Evolutionary conservation across 768 basidiomycete species (phyloP).

Genomic region (Rhodotorula toruloides): DNA sequence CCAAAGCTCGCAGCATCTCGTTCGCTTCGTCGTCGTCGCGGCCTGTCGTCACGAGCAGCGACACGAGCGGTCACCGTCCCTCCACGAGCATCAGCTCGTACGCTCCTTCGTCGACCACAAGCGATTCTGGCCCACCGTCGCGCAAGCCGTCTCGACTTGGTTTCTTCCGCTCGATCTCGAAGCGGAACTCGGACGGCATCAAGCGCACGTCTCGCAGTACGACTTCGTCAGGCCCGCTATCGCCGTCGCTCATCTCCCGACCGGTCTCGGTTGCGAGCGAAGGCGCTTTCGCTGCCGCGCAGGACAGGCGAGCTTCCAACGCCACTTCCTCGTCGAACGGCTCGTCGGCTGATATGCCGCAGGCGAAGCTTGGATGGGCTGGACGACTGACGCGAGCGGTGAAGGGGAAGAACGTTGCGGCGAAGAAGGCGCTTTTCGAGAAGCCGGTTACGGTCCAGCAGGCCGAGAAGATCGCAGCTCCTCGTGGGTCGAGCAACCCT

Average conservation of each 20-base stretch:
- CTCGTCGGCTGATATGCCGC: neutral
- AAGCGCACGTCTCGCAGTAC: neutral
- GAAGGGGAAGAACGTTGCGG: constrained; percentile 18
- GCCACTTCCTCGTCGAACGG: neutral
- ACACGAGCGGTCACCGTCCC: constrained; percentile 9
- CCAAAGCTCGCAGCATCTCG: neutral
- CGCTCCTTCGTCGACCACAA: constrained; percentile 9
- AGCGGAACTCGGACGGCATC: constrained; percentile 5
- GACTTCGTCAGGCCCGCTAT: neutral
- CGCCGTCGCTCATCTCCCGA: neutral
- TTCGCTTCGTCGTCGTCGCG: neutral
- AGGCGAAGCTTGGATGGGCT: constrained; percentile 8
- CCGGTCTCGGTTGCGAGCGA: neutral
- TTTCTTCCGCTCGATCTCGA: constrained; percentile 16
- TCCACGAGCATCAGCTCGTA: constrained; percentile 17
- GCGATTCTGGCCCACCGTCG: neutral
- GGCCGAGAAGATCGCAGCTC: neutral
- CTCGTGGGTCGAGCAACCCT: neutral
- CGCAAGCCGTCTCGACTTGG: constrained; percentile 17
- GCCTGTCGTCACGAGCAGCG: neutral
- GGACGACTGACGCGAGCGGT: constrained; percentile 2
- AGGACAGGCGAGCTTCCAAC: neutral
- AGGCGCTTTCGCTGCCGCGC: neutral
- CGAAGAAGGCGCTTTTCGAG: constrained; percentile 19
- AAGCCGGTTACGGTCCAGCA: neutral